Percentiles rank a stretch among this genome's conserved stretches.
Conservation (phyloP, 768 basidiomycete genomes). For the Hypholoma fasciculare region DNA sequence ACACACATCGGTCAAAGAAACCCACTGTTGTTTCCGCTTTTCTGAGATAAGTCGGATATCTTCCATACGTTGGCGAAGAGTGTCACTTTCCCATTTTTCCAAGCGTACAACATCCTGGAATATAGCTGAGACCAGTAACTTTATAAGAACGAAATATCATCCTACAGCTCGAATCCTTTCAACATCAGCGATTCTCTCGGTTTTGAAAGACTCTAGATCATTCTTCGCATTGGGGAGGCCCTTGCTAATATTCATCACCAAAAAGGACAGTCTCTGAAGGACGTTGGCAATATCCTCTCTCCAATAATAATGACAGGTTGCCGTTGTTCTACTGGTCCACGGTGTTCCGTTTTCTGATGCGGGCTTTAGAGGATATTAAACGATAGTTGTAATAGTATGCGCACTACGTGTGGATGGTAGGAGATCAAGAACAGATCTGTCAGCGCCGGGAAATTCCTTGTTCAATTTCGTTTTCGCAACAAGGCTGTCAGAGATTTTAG, state of each 20-base stretch:
- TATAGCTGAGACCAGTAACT: neutral
- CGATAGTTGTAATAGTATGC: neutral
- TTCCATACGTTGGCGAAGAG: neutral
- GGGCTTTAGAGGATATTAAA: neutral
- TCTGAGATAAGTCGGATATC: neutral
- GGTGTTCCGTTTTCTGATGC: neutral
- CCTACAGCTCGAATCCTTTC: conserved; percentile 7
- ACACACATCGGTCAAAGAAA: neutral
- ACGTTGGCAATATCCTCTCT: conserved; percentile 25
- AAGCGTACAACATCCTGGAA: neutral
- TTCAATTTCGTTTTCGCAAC: conserved; percentile 22
- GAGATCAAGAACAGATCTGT: conserved; percentile 24
- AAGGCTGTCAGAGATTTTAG: conserved; percentile 15
- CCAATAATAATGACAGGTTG: conserved; percentile 25
- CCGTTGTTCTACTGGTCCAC: neutral
- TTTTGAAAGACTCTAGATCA: conserved; percentile 22
- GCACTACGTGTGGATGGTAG: conserved; percentile 29
- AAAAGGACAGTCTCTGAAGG: conserved; percentile 7
- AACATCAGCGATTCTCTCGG: conserved; percentile 14
- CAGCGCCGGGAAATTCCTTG: conserved; percentile 22
- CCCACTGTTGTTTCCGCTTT: neutral
- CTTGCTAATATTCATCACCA: conserved; percentile 12
- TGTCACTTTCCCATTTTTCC: neutral
- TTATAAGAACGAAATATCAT: neutral
- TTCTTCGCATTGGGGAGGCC: conserved; percentile 20